Evolutionary conservation across 305 asterid genomes (phyloP).

Genomic region (Fraxinus dipetala): DNA sequence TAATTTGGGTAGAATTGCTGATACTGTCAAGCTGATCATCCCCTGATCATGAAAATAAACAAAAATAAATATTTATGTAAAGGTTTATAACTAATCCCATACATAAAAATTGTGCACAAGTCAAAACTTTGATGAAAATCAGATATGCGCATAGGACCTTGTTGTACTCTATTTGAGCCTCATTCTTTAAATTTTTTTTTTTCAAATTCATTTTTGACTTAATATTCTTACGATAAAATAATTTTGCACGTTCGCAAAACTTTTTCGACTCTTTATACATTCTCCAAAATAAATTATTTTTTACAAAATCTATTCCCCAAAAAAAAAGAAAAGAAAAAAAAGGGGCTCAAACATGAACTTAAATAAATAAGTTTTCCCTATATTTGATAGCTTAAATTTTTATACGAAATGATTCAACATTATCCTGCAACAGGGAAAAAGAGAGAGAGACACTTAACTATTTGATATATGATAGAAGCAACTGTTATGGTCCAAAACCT

Average conservation of each 20-base stretch:
- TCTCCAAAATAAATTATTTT: too few relatives aligned
- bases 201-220: neutral
- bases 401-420: neutral
- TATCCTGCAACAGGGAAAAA: neutral
- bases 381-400: neutral
- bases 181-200: neutral
- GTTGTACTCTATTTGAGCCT: neutral
- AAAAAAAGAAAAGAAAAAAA: too few relatives aligned
- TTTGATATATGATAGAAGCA: conserved; percentile 50
- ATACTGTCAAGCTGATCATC: conserved; percentile 60
- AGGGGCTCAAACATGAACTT: neutral
- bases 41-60: conserved; percentile 45
- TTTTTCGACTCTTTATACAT: too few relatives aligned
- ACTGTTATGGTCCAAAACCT: conserved; percentile 54
- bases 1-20: conserved; percentile 64
- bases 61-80: neutral
- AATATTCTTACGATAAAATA: neutral
- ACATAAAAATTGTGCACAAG: neutral
- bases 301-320: neutral
- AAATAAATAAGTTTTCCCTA: neutral
- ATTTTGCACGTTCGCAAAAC: neutral
- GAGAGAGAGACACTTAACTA: conserved; percentile 23
- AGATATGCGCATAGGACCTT: neutral
- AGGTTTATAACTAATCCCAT: neutral
- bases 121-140: neutral